A percentile compares a stretch with the other conserved stretches of the same genome.
Conservation (phyloP, 2,329 filamentous ascomycete species). For the Paraphoma sp. region DNA sequence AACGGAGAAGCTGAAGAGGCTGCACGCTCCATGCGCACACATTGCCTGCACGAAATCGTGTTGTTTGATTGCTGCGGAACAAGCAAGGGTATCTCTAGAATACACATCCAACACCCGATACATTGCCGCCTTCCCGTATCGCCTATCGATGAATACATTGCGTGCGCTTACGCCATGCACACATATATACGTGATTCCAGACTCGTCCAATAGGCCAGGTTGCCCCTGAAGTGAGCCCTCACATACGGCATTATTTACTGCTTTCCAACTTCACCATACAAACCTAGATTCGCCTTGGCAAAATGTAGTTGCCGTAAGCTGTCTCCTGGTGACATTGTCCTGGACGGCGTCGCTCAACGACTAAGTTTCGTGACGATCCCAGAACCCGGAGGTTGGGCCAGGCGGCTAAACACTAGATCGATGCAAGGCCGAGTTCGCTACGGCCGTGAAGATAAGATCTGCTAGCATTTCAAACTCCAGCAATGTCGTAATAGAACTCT, state of each 20-base stretch:
- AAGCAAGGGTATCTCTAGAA: slow-evolving; percentile 38
- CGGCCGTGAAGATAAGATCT: not conserved
- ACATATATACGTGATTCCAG: not conserved
- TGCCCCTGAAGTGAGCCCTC: not conserved
- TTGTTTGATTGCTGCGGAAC: slow-evolving; percentile 21
- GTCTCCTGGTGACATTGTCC: not conserved
- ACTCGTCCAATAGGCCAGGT: not conserved
- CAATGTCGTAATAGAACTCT: slow-evolving; percentile 85
- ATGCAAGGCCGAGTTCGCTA: slow-evolving; percentile 1
- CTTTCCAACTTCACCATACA: not conserved
- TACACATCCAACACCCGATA: slow-evolving; percentile 16
- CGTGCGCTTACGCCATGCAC: not conserved
- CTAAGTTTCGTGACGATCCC: not conserved
- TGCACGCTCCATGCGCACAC: slow-evolving; percentile 20
- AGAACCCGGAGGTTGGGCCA: not conserved
- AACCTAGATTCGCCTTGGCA: not conserved
- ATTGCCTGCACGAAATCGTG: slow-evolving; percentile 11
- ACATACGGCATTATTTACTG: not conserved
- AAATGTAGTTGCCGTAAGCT: not conserved
- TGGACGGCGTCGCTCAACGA: not conserved
- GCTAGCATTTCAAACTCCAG: slow-evolving; percentile 26
- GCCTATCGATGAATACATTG: slow-evolving; percentile 1
- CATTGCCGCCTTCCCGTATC: slow-evolving; percentile 1
- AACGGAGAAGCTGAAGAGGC: slow-evolving; percentile 22
- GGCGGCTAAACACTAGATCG: slow-evolving; percentile 4